Conservation (phyloP, 23 red algal genomes). For the Gracilaria vermiculophylla region DNA sequence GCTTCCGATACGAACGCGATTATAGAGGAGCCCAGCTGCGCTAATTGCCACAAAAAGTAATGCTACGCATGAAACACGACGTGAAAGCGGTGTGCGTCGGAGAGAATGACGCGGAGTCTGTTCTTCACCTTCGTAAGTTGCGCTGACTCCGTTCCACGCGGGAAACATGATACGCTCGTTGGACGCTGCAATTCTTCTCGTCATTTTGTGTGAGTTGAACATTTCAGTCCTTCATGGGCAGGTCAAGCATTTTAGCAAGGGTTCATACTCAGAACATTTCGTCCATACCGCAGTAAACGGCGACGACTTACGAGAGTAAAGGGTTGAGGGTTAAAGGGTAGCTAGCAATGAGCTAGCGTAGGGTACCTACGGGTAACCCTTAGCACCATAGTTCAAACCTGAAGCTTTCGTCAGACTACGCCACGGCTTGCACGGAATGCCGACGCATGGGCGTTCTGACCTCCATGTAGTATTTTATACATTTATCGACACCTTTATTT, state of each 20-base stretch:
- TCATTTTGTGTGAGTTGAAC: background rate
- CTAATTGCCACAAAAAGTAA: background rate
- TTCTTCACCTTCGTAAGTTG: background rate
- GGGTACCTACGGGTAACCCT: too few relatives aligned
- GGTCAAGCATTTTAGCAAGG: background rate
- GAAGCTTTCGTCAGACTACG: background rate
- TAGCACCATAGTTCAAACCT: too few relatives aligned
- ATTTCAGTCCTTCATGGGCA: background rate
- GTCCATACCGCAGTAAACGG: background rate
- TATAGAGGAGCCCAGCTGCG: background rate
- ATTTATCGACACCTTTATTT: too few relatives aligned
- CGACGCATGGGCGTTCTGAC: too few relatives aligned
- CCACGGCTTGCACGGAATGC: background rate
- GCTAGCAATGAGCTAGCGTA: too few relatives aligned
- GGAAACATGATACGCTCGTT: conserved; percentile 28
- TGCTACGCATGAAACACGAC: background rate
- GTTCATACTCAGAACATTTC: background rate
- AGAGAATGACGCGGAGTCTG: background rate
- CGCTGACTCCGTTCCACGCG: background rate
- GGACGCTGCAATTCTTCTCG: conserved; percentile 3
- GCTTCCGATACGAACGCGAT: background rate
- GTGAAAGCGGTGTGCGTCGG: background rate
- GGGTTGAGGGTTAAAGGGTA: too few relatives aligned
- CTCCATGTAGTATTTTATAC: too few relatives aligned
- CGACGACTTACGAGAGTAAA: too few relatives aligned